Conservation (phyloP, 768 basidiomycete species). For the Neoboletus brunneissimus region DNA sequence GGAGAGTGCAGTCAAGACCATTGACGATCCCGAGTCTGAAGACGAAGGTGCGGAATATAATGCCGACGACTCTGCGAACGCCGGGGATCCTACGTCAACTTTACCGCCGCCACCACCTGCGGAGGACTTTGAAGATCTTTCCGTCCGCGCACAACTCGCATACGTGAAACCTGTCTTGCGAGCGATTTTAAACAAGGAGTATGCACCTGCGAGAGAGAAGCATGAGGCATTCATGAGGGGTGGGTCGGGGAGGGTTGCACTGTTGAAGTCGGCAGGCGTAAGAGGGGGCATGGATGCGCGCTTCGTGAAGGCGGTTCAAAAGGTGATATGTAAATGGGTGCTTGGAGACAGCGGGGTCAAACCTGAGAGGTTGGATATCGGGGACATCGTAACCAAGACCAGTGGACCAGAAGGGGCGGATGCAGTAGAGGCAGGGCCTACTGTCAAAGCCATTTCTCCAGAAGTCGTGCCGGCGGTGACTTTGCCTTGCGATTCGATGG, state of each 20-base stretch:
- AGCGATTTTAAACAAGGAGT: slow-evolving; percentile 56
- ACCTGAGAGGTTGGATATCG: slow-evolving; percentile 9
- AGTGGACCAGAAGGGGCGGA: not conserved
- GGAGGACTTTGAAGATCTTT: slow-evolving; percentile 45
- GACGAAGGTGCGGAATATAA: slow-evolving; percentile 25
- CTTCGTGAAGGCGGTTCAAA: slow-evolving; percentile 39
- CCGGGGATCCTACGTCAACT: slow-evolving; percentile 19
- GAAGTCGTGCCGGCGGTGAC: not conserved
- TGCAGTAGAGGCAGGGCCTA: not conserved
- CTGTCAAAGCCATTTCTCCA: not conserved
- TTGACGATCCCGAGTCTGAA: slow-evolving; percentile 29
- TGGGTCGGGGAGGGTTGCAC: slow-evolving; percentile 41
- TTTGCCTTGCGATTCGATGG: not conserved
- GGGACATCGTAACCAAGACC: not conserved
- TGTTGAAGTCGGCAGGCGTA: slow-evolving; percentile 32
- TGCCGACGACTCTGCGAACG: slow-evolving; percentile 36
- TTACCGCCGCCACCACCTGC: slow-evolving; percentile 42
- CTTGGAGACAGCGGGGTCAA: slow-evolving; percentile 17
- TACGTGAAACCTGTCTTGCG: slow-evolving; percentile 63
- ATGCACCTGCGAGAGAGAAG: slow-evolving; percentile 47
- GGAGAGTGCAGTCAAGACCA: slow-evolving; percentile 40
- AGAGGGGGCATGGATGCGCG: slow-evolving; percentile 38
- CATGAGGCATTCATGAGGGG: slow-evolving; percentile 61
- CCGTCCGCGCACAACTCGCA: slow-evolving; percentile 56
- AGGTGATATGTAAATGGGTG: slow-evolving; percentile 28